These are phyloP conservation scores for Cicer cuneatum DNA, from an alignment of 306 rosid genomes.

Conservation along the genomic window DNA sequence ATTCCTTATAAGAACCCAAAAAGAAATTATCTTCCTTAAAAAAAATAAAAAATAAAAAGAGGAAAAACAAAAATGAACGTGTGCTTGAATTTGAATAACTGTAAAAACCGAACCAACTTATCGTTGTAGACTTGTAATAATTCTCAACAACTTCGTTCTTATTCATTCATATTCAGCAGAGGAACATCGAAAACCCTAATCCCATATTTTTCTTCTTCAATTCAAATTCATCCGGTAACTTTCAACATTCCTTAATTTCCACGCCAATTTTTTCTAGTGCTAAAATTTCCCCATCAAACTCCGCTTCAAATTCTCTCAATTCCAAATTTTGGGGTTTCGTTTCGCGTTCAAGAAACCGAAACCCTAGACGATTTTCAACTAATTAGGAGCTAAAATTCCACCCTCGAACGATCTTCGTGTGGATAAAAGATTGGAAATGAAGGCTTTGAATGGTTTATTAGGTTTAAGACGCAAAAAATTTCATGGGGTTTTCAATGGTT, in stretches of 20 bases:
- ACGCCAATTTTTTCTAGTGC: conserved; percentile 15
- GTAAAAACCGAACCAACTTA: no score
- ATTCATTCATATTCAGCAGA: no score
- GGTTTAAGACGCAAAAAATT: conserved; percentile 41
- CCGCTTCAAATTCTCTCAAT: conserved; percentile 25
- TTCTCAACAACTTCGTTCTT: no score
- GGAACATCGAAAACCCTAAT: conserved; percentile 33
- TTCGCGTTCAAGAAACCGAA: conserved; percentile 42
- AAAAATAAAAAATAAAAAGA: no score
- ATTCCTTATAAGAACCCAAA: no score
- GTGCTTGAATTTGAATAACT: no score
- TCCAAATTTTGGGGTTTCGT: conserved; percentile 44
- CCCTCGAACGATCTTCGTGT: background rate
- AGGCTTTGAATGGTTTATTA: conserved; percentile 42
- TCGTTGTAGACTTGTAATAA: no score
- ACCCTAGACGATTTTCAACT: conserved; percentile 43
- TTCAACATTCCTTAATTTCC: background rate
- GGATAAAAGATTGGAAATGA: conserved; percentile 38
- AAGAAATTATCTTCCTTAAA: no score
- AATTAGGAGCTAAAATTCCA: conserved; percentile 30
- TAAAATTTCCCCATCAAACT: background rate
- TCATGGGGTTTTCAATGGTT: conserved; percentile 50
- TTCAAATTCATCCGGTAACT: conserved; percentile 24
- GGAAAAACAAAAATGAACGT: no score
- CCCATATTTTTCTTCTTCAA: conserved; percentile 18